Evolutionary conservation across 441 rosid genomes (phyloP), one percentile per base, ranked within the genome.

Genomic region (Mallotus repandus): DNA sequence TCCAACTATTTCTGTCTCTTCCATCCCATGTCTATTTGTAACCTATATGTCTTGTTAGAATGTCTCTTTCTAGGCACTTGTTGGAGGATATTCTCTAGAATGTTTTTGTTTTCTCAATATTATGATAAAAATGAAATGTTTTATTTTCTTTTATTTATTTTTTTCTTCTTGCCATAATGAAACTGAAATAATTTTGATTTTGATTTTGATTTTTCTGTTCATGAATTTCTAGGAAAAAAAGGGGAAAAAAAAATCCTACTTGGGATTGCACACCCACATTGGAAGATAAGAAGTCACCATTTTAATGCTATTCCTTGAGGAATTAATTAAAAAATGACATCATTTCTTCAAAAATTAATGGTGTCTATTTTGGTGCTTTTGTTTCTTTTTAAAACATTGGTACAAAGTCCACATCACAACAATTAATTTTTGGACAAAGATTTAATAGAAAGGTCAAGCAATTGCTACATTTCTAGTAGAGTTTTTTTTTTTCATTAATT

Each of bases 31-130:
- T 77, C 77, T 53, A 22, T 84, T 75, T 80, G 80, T 68, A 68
- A 60, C 35, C 46, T 74, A 6, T 56, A 68, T 77, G 84, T 81
- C 80, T 70, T 69, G 83, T 79, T 81, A 79, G 53, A 61, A 63
- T 25, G 81, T 84, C 84, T 56, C 76, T 79, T 79, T 79, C 84
- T 29, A 3, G 4, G 4, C 72, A 13, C 75, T 65, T 38, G 3
- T 15, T 54, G 55, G 35, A 59, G 46, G 66, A 55, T 64, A 73
- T 75, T 81, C 76, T 73, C 25, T 25, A 4, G 74, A 68, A 76
- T 77, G 76, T 73, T 77, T 68, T 8, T n/a, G 1, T 77, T 68
- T 8, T n/a, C 1, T 38, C 7, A 25, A 3, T 21, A 22, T 50
- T 66, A 63, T 41, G 22, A 25, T 25, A 8, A 25, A 0, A 0